Evolutionary conservation across 768 basidiomycete genomes (phyloP), one percentile per base, ranked within the genome.

Genomic region (Chalciporus pseudorubinellus): DNA sequence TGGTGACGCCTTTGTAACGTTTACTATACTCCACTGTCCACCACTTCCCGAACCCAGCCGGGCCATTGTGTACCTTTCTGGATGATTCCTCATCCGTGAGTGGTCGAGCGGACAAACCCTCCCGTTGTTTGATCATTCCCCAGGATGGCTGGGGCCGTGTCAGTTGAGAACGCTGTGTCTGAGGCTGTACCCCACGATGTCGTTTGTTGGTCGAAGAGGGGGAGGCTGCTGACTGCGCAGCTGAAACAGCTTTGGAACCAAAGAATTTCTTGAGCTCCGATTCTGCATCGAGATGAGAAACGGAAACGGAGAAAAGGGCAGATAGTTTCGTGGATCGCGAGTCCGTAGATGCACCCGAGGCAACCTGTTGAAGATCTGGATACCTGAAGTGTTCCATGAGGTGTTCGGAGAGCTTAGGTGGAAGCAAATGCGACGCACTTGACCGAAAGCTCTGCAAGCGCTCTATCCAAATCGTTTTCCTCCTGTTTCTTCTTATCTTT

Each of bases 251-350:
- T 61, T 86, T 89, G 18, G 90, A 80, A 2, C 95, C 95, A 64
- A 99, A 99, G 77, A 98, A 95, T 56, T 84, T 87, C 49, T 89
- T 84, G 71, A 98, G 81, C 65, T 99, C 97, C 0, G 87, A 87
- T 52, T 95, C 93, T 11, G 85, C 77, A 56, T 98, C 93, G 14
- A 99, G 82, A 59, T 92, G 78, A 36, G 85, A 74, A 1, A 86
- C 74, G 1, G 90, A 92, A n/a, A 95, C 85, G 0, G 89, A 74
- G 18, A 95, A 76, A 1, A 97, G 80, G 42, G 78, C 67, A 11
- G 78, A 67, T 47, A 82, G 63, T 19, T 72, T 67, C 31, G 70
- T 67, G 36, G 63, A 55, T 57, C 52, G 56, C 62, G 43, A 34
- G 60, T 69, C 65, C 8, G 65, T 44, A 19, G 67, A 58, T 0